These are phyloP conservation scores for Gracilaria domingensis DNA, from an alignment of 23 red algal species.

Conservation along the genomic window DNA sequence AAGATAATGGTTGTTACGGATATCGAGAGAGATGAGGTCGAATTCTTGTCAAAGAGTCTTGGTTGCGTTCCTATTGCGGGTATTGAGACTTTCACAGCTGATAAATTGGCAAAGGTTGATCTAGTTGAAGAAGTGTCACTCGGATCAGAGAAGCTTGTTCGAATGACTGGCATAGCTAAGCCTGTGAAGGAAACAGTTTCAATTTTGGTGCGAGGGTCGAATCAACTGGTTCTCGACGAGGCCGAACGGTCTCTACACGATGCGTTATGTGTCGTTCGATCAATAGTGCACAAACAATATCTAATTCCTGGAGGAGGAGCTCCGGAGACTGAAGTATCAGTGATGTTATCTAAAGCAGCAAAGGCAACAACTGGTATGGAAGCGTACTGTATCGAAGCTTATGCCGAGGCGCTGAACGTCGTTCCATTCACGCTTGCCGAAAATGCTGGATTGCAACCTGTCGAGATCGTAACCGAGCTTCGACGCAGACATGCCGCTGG, in stretches of 20 bases:
- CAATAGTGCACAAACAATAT: conserved; percentile 88
- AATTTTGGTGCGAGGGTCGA: conserved; percentile 92
- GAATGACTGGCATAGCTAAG: conserved; percentile 69
- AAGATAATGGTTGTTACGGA: conserved; percentile 99
- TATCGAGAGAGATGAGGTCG: conserved; percentile 95
- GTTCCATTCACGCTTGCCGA: conserved; percentile 95
- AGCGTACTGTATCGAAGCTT: conserved; percentile 92
- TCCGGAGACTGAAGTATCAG: conserved; percentile 90
- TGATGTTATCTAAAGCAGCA: conserved; percentile 77
- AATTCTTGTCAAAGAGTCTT: conserved; percentile 96
- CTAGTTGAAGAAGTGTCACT: conserved; percentile 90
- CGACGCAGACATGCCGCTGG: conserved; percentile 89
- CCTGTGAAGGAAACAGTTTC: conserved; percentile 80
- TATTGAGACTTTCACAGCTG: conserved; percentile 87
- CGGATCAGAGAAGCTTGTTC: conserved; percentile 89
- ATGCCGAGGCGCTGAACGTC: conserved; percentile 88
- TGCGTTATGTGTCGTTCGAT: conserved; percentile 95
- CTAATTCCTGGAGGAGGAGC: conserved; percentile 93
- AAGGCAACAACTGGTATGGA: conserved; percentile 80
- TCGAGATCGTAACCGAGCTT: conserved; percentile 98
- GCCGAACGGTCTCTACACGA: conserved; percentile 98
- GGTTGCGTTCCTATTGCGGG: conserved; percentile 91
- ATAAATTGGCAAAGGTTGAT: conserved; percentile 97
- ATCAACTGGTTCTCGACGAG: conserved; percentile 93
- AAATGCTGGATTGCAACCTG: conserved; percentile 93